Base-by-base conservation (phyloP, 257 asterid genomes). In the Buddleja alternifolia region DNA sequence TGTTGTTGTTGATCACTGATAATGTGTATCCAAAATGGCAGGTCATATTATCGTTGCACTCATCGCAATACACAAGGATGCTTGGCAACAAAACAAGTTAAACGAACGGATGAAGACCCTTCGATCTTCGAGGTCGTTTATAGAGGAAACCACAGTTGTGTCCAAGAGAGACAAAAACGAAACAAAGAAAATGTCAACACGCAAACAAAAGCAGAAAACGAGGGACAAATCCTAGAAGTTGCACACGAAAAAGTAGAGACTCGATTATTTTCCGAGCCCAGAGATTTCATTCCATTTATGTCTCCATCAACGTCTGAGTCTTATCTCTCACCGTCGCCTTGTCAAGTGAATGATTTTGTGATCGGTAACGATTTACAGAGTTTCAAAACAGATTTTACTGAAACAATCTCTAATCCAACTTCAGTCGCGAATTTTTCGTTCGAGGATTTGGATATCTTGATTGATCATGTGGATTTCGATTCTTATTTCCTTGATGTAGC, bases 11-110 rank as follows among this genome's bases (percentile, higher is more conserved):
- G n/a, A n/a, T n/a, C n/a, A n/a, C n/a, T n/a, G n/a, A n/a, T n/a
- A n/a, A n/a, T n/a, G n/a, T n/a, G n/a, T n/a, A n/a, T n/a, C n/a
- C 5, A 5, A 29, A 52, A 63, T 37, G 37, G 24, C 84, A 86
- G 96, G 63, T 81, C 94, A 10, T 89, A 89, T 48, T 89, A 80
- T 42, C 52, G 96, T 36, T 89, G 96, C 79, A 86, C 90, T 10
- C 86, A 89, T 75, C 81, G 79, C 40, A 36, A 70, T 8, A 80
- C 86, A 8, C 82, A 76, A 47, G 87, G 90, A 5, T 89, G 96
- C 40, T 53, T 74, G 66, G 94, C 96, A 7, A 86, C 81, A 6
- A 89, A 89, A 63, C 90, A 86, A 55, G 86, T 89, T 40, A 94
- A 89, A 60, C 83, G 34, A 69, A 55, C 75, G 10, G 90, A 81